A percentile compares a stretch with the other conserved stretches of the same genome.
Evolutionary conservation across 2,329 filamentous ascomycete genomes (phyloP).

Genomic region (Hypomyces perniciosus): DNA sequence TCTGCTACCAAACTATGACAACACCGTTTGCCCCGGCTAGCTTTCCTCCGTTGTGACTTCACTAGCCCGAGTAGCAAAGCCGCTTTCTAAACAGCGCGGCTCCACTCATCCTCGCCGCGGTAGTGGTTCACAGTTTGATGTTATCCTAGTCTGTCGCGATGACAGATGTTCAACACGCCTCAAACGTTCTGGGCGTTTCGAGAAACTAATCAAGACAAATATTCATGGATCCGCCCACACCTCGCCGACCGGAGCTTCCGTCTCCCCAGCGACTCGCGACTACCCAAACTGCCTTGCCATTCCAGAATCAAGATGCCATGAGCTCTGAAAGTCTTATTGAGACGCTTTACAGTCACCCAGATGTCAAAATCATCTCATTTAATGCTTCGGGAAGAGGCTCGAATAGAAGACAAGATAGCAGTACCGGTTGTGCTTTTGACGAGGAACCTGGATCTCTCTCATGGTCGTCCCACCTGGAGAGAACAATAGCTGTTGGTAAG

Average conservation of each 20-base stretch:
- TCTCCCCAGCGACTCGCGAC: background rate
- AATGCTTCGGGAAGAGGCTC: slow-evolving; percentile 23
- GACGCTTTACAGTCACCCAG: slow-evolving; percentile 68
- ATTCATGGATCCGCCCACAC: background rate
- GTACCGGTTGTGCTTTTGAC: slow-evolving; percentile 12
- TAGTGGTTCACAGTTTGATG: no score
- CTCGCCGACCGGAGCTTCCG: background rate
- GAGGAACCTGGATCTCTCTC: slow-evolving; percentile 58
- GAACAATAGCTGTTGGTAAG: slow-evolving; percentile 72
- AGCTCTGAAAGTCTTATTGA: slow-evolving; percentile 40
- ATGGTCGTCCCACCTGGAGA: slow-evolving; percentile 70
- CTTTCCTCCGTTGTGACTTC: no score
- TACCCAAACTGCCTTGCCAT: background rate
- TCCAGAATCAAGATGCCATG: background rate
- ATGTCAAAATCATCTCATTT: slow-evolving; percentile 61
- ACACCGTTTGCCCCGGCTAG: no score
- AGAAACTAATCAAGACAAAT: background rate
- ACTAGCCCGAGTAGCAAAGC: no score
- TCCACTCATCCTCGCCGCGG: no score
- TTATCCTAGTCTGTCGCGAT: background rate
- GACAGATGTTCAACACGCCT: background rate
- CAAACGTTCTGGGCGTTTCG: background rate
- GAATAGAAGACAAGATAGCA: slow-evolving; percentile 22
- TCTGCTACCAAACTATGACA: no score
- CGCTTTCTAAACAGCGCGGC: no score